Evolutionary conservation across 2,329 filamentous ascomycete genomes (phyloP).

Genomic region (Nothopassalora personata): DNA sequence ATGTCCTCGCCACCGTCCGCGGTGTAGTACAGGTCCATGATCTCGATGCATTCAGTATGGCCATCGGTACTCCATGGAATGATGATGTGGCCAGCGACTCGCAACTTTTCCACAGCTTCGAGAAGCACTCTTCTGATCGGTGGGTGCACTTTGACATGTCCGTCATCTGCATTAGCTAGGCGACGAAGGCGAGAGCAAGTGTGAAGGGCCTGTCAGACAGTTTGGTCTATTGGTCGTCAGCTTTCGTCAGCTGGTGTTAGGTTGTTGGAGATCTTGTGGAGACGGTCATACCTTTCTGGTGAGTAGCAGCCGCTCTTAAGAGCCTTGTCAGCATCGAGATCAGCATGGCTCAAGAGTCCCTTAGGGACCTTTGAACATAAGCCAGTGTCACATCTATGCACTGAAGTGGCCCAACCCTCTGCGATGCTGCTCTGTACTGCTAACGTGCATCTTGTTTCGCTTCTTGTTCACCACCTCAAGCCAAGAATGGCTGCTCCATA

Average conservation of each 20-base stretch:
- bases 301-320: neutral
- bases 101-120: constrained; percentile 11
- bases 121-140: constrained; percentile 18
- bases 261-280: neutral
- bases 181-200: neutral
- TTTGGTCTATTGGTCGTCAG: neutral
- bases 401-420: no score
- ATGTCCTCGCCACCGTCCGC: constrained; percentile 62
- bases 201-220: neutral
- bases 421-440: no score
- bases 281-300: neutral
- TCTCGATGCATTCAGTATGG: constrained; percentile 51
- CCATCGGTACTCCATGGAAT: constrained; percentile 39
- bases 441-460: no score
- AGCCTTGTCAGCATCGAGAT: neutral
- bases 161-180: constrained; percentile 17
- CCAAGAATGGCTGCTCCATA: no score
- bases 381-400: no score
- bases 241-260: neutral
- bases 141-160: constrained; percentile 24
- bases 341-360: no score
- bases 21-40: constrained; percentile 58
- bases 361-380: no score
- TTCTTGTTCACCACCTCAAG: no score
- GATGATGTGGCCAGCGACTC: constrained; percentile 38